Evolutionary conservation across 805 yeast species (phyloP).

Genomic region (Scheffersomyces coipomensis): DNA sequence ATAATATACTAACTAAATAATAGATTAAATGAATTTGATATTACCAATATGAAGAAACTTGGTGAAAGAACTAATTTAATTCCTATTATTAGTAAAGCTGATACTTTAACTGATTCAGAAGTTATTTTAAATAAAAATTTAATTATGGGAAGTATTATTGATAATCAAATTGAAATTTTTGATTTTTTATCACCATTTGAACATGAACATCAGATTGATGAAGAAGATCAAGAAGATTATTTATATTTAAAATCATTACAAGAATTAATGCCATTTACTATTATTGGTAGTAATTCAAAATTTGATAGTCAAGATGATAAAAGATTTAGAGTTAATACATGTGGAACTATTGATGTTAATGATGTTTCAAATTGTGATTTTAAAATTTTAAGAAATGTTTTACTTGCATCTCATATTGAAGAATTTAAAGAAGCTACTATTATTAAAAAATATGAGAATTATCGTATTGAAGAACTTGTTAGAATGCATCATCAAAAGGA

Average conservation of each 20-base stretch:
- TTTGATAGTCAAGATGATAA: constrained; percentile 4
- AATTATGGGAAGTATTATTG: constrained; percentile 49
- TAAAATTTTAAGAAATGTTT: constrained; percentile 13
- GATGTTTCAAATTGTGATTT: constrained; percentile 17
- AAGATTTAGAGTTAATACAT: constrained; percentile 11
- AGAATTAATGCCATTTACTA: constrained; percentile 16
- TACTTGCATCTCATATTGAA: constrained; percentile 23
- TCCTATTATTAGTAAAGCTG: constrained; percentile 82
- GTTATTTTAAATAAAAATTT: constrained; percentile 50
- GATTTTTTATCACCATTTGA: constrained; percentile 15
- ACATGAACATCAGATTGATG: constrained; percentile 9
- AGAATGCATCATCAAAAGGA: too few species aligned
- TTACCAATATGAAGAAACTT: constrained; percentile 69
- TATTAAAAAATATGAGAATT: constrained; percentile 17
- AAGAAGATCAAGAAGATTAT: constrained; percentile 11
- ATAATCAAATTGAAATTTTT: constrained; percentile 48
- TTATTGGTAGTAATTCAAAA: constrained; percentile 10
- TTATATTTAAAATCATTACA: constrained; percentile 12
- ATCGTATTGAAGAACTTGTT: constrained; percentile 11
- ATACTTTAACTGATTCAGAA: constrained; percentile 63
- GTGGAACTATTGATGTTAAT: constrained; percentile 18
- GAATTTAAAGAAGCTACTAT: constrained; percentile 24
- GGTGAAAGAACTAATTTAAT: constrained; percentile 73
- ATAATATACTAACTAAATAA: constrained; percentile 5
- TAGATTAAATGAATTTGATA: constrained; percentile 59